phyloP scores from a whole-genome alignment of 2,329 filamentous ascomycete genomes.

The Venturia asperata region DNA sequence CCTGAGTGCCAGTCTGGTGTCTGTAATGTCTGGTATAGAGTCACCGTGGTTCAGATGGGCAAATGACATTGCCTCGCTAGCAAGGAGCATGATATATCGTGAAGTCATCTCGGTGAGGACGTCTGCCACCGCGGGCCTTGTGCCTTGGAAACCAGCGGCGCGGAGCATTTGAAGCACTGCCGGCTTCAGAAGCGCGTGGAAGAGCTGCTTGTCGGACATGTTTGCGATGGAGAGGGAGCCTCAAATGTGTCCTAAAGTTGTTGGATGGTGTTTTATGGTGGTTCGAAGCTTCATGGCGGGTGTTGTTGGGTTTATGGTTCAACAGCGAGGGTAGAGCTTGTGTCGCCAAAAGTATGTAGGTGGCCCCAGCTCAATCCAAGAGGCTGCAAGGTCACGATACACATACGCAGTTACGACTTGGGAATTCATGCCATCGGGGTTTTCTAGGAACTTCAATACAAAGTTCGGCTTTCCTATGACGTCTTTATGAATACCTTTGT shows the following conservation, averaged over 20 bases:
- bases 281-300: background rate
- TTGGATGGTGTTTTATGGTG: constrained; percentile 1
- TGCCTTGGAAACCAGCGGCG: constrained; percentile 80
- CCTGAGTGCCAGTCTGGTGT: constrained; percentile 79
- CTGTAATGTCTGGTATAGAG: constrained; percentile 58
- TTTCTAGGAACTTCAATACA: no score
- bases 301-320: background rate
- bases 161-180: constrained; percentile 86
- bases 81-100: constrained; percentile 70
- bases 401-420: no score
- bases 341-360: background rate
- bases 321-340: background rate
- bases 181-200: constrained; percentile 77
- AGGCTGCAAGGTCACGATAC: background rate
- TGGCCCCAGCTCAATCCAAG: background rate
- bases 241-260: background rate
- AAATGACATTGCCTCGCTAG: constrained; percentile 63
- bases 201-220: constrained; percentile 32
- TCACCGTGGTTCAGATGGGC: constrained; percentile 63
- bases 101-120: constrained; percentile 79
- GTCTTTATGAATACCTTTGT: no score
- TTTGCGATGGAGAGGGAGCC: background rate
- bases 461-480: no score
- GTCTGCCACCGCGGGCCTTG: constrained; percentile 75
- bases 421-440: no score